Conservation (phyloP, 768 basidiomycete species). For the Phlegmacium glaucopus region DNA sequence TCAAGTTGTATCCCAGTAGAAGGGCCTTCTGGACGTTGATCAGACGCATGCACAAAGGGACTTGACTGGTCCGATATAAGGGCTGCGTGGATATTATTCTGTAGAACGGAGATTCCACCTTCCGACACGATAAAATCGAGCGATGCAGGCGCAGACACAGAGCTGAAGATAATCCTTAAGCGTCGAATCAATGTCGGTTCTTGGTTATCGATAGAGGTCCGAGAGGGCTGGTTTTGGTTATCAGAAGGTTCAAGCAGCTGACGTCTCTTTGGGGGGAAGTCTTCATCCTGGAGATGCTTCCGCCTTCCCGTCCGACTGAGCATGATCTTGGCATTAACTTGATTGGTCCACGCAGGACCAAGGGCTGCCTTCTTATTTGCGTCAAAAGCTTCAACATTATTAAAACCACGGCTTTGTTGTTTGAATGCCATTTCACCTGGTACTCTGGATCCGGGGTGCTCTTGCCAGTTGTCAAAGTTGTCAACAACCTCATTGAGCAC, state of each 20-base stretch:
- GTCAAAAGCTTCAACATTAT: conserved; percentile 55
- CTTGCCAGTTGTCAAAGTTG: conserved; percentile 56
- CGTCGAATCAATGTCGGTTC: conserved; percentile 60
- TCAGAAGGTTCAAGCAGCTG: conserved; percentile 7
- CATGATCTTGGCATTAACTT: conserved; percentile 83
- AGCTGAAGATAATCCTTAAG: conserved; percentile 76
- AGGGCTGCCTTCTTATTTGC: conserved; percentile 78
- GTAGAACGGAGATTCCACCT: conserved; percentile 44
- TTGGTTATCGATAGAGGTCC: conserved; percentile 27
- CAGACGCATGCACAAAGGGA: not conserved
- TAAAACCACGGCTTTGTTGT: conserved; percentile 76
- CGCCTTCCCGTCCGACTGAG: conserved; percentile 73
- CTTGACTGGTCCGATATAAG: not conserved
- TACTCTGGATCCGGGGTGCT: conserved; percentile 16
- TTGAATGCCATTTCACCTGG: conserved; percentile 53
- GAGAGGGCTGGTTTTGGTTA: not conserved
- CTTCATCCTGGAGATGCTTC: conserved; percentile 43
- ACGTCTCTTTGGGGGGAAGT: conserved; percentile 21
- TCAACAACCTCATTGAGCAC: conserved; percentile 90
- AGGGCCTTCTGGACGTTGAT: no score
- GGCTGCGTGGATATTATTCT: conserved; percentile 2
- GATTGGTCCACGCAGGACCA: conserved; percentile 93
- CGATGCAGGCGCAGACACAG: conserved; percentile 49
- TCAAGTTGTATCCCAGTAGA: not conserved
- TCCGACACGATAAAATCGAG: conserved; percentile 74